Evolutionary conservation across 441 rosid species (phyloP).

Genomic region (Theobroma grandiflorum): DNA sequence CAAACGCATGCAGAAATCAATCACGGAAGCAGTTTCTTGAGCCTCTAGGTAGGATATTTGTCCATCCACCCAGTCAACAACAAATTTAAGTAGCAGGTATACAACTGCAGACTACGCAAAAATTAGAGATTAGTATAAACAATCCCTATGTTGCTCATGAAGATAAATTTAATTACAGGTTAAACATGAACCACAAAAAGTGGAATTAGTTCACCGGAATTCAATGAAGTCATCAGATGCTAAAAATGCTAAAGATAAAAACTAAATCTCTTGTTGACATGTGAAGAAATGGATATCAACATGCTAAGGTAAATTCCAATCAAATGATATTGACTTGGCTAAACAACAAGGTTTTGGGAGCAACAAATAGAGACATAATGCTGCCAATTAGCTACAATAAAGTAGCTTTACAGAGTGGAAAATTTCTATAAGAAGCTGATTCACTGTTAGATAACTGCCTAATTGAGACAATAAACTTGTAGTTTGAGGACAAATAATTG

Average conservation of each 20-base stretch:
- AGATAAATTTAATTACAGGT: conserved; percentile 16
- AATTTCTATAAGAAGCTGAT: not conserved
- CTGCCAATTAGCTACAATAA: not conserved
- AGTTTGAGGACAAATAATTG: conserved; percentile 2
- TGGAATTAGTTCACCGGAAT: not conserved
- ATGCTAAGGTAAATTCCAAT: not conserved
- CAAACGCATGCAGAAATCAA: conserved; percentile 93
- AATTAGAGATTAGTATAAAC: conserved; percentile 36
- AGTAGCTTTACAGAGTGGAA: not conserved
- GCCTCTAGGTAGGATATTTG: conserved; percentile 93
- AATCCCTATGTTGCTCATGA: conserved; percentile 16
- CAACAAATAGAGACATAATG: not conserved
- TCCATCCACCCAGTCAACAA: conserved; percentile 97
- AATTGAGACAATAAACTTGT: not conserved
- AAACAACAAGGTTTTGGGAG: conserved; percentile 1
- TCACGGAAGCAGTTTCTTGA: conserved; percentile 74
- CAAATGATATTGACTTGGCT: not conserved
- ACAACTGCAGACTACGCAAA: conserved; percentile 89
- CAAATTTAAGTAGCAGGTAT: conserved; percentile 89
- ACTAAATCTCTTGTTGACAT: not conserved
- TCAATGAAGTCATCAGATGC: conserved; percentile 1
- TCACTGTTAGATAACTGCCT: not conserved
- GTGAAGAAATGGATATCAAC: not conserved
- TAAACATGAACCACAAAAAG: conserved; percentile 21
- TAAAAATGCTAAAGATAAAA: not conserved